Base-by-base conservation (phyloP, 441 rosid species). In the Bocquillonia castaneifolia region DNA sequence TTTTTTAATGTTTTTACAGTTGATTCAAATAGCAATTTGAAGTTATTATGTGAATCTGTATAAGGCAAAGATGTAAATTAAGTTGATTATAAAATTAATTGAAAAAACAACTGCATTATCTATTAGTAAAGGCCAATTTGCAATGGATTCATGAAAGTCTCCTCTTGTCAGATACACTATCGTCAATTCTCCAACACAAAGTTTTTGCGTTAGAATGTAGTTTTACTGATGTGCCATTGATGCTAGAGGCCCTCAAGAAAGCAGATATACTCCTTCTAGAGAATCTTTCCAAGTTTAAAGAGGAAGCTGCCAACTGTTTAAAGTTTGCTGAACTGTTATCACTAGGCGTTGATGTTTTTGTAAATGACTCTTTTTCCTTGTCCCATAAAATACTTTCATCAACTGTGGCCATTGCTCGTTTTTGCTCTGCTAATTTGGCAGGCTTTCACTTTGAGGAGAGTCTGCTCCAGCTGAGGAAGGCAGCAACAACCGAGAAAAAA, bases 321-420 rank as follows among this genome's bases (percentile, higher is more conserved):
- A 71, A 72, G 37, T 85, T 89, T 42, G 79, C 89, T 47, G 73
- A 82, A 63, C 64, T 76, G 23, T 68, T 86, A 67, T 78, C 95
- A 42, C 75, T 83, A 39, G 81, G 80, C 74, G 85, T 87, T 61
- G 92, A 89, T 80, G 78, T 89, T 66, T 85, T 89, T 69, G 89
- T 89, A 51, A 89, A 84, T 55, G 95, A 89, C 70, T 79, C 81
- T 8, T 85, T 89, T 78, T 80, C 83, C 67, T 76, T 63, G 67
- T 85, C 88, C 47, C 92, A 89, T 70, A 86, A 80, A 80, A 71
- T 84, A 66, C 89, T 86, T 71, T 88, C 92, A 48, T 89, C 92
- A 44, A 89, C 90, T 5, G 88, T 89, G 74, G 88, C 84, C 6
- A 28, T 86, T 68, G 39, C 89, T 68, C 80, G 81, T 56, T 80